phyloP scores from a whole-genome alignment of 164 flowering plant species.

The Tetracentron sinense region DNA sequence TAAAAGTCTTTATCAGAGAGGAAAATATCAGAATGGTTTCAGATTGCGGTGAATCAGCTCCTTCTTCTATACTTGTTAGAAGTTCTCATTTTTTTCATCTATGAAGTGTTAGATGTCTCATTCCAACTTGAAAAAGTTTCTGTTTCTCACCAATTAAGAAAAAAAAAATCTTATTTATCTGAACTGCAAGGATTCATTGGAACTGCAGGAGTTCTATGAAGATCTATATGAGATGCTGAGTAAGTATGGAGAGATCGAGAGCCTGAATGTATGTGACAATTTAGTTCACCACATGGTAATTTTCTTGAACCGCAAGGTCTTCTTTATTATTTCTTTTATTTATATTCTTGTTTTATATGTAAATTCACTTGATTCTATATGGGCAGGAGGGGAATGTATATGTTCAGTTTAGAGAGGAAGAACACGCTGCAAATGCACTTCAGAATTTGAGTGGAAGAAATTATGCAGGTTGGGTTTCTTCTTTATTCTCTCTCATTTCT shows the following conservation, averaged over 20 bases:
- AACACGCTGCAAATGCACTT: slow-evolving; percentile 78
- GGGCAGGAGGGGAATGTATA: slow-evolving; percentile 91
- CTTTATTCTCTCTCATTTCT: neutral
- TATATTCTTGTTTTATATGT: neutral
- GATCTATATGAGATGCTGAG: slow-evolving; percentile 81
- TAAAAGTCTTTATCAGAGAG: no score
- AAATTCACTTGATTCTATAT: neutral
- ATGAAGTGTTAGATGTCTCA: no score
- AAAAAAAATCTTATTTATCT: no score
- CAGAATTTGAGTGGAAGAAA: slow-evolving; percentile 65
- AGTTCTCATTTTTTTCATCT: no score
- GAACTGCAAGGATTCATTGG: neutral
- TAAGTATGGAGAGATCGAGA: slow-evolving; percentile 87
- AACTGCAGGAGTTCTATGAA: slow-evolving; percentile 71
- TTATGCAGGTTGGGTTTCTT: slow-evolving; percentile 60
- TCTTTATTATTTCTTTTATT: neutral
- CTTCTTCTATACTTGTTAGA: no score
- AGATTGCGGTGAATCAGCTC: no score
- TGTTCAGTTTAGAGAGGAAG: slow-evolving; percentile 88
- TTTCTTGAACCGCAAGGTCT: neutral
- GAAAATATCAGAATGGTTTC: no score
- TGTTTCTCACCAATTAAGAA: no score
- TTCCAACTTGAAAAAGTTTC: no score
- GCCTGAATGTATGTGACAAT: slow-evolving; percentile 82
- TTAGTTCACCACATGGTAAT: slow-evolving; percentile 89